Evolutionary conservation across 331 rosid genomes (phyloP).

Genomic region (Phaseolus coccineus): DNA sequence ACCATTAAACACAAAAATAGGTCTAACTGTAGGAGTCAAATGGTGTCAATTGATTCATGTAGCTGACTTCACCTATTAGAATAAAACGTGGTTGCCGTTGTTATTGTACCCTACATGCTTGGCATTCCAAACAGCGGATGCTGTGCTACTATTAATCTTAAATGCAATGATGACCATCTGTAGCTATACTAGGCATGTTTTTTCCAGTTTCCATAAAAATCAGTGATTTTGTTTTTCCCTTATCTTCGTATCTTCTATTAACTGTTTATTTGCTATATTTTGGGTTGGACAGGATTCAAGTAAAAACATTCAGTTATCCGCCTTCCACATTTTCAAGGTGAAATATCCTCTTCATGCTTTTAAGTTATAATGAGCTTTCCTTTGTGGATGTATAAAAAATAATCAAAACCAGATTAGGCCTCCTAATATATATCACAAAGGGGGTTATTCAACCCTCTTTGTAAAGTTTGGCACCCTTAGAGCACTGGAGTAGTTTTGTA

Average conservation of each 20-base stretch:
- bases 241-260: constrained; percentile 42
- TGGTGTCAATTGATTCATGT: constrained; percentile 2
- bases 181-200: not conserved
- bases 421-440: constrained; percentile 3
- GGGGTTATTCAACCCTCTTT: not conserved
- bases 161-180: constrained; percentile 14
- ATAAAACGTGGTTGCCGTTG: not conserved
- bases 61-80: not conserved
- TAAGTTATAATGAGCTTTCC: constrained; percentile 26
- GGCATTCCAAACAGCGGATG: constrained; percentile 15
- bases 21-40: not conserved
- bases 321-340: constrained; percentile 99
- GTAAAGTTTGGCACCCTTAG: constrained; percentile 2
- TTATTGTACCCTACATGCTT: constrained; percentile 23
- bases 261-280: constrained; percentile 28
- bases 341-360: constrained; percentile 18
- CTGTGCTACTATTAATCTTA: constrained; percentile 14
- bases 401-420: not conserved
- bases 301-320: constrained; percentile 90
- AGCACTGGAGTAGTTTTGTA: not conserved
- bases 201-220: constrained; percentile 25
- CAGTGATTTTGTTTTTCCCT: constrained; percentile 29
- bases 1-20: not conserved
- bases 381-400: constrained; percentile 7
- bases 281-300: constrained; percentile 83